Base-by-base conservation (phyloP, 164 flowering plant species). In the Warburgia ugandensis region DNA sequence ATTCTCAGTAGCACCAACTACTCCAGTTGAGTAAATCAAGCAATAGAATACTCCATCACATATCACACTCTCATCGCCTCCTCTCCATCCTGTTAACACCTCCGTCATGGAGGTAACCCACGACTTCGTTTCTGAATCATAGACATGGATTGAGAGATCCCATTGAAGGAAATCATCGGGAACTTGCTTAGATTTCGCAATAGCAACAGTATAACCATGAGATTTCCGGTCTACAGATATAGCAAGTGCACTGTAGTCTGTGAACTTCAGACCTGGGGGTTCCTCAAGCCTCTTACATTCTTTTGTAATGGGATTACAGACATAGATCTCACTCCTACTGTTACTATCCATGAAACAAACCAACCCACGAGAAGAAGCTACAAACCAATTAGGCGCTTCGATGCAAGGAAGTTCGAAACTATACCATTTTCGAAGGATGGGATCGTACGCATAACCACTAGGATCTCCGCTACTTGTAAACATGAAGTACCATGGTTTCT, bases 401-500 rank as follows among this genome's bases (percentile, higher is more conserved):
- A 85, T 77, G 64, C 77, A 67, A 22, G 98, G 96, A 35, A 91
- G 87, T 19, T 91, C 84, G 60, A 87, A 66, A 58, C 62, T 56
- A 42, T 87, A 76, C 98, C 98, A 91, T 57, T 85, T 91, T 27
- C 73, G 67, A 40, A 80, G 79, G 39, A 68, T 45, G 16, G 98
- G 90, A 65, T 91, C 98, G 69, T 71, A 91, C 1, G 94, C 85
- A 62, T 84, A 83, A 10, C 98, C 98, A 37, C 52, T 46, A 3
- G 92, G 76, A 7, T 87, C 96, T 51, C 81, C 86, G 19, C 79
- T 69, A 67, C 77, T 75, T 1, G 83, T 91, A 62, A 91, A 91
- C 98, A 91, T 91, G 61, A 74, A 91, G 64, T 91, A 91, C 96
- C 96, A 91, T 4, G 98, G 96, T 36, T 75, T 81, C 32, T 80